Evolutionary conservation across 257 asterid species (phyloP).

Genomic region (Petrea volubilis): DNA sequence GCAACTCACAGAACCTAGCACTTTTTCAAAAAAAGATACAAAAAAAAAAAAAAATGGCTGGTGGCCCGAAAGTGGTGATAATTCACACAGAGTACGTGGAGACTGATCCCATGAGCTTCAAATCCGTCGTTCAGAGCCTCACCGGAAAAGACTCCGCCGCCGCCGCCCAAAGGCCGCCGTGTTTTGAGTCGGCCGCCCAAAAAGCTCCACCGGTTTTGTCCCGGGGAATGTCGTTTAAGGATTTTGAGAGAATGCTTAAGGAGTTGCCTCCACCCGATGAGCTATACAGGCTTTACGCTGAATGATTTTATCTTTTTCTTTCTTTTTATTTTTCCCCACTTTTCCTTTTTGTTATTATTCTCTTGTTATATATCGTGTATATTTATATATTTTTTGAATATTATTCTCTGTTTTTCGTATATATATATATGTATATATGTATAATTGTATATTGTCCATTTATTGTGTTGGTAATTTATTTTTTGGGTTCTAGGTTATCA

Average conservation of each 20-base stretch:
- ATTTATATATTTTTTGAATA: background rate
- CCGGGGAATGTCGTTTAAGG: conserved; percentile 38
- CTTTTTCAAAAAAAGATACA: no score
- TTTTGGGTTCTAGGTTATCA: no score
- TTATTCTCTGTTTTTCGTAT: background rate
- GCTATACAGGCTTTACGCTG: conserved; percentile 18
- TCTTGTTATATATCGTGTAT: background rate
- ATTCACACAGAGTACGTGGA: conserved; percentile 55
- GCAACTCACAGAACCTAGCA: no score
- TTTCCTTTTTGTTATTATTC: background rate
- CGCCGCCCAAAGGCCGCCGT: conserved; percentile 2
- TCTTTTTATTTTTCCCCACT: background rate
- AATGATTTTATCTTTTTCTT: background rate
- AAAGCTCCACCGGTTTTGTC: conserved; percentile 13
- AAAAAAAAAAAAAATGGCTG: background rate
- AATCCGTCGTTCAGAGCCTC: conserved; percentile 63
- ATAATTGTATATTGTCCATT: no score
- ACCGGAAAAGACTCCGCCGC: conserved; percentile 48
- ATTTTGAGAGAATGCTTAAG: conserved; percentile 37
- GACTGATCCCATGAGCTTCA: conserved; percentile 57
- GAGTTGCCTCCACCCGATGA: conserved; percentile 49
- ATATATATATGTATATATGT: no score
- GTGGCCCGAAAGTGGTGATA: conserved; percentile 42
- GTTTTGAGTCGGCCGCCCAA: background rate
- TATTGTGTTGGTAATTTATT: no score